Evolutionary conservation across 176 grass and related monocot genomes (phyloP).

Genomic region (Canna indica): DNA sequence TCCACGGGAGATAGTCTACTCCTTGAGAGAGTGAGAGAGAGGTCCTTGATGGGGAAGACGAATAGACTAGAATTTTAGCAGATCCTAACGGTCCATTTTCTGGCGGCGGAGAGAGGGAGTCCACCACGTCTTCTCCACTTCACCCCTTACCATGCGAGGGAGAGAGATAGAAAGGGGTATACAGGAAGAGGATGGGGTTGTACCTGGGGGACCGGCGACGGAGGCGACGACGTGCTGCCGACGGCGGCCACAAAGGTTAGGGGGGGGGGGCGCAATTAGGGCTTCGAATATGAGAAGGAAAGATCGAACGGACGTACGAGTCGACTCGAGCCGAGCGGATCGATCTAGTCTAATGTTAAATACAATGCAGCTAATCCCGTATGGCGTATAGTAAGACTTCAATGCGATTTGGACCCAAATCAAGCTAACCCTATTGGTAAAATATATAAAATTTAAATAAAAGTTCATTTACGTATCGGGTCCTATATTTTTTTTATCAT

Average conservation of each 20-base stretch:
- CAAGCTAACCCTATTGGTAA: too few species aligned
- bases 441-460: too few species aligned
- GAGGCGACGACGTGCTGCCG: not conserved
- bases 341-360: not conserved
- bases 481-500: too few species aligned
- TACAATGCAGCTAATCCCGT: not conserved
- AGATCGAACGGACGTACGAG: not conserved
- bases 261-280: not conserved
- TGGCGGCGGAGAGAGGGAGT: not conserved
- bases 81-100: not conserved
- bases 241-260: not conserved
- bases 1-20: not conserved
- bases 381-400: too few species aligned
- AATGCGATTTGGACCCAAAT: too few species aligned
- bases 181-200: not conserved
- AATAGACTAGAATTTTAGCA: not conserved
- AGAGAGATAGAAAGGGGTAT: not conserved
- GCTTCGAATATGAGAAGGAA: not conserved
- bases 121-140: not conserved
- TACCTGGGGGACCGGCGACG: not conserved
- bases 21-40: not conserved
- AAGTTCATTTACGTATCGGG: too few species aligned
- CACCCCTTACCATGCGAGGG: not conserved
- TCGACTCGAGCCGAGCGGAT: not conserved
- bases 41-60: too few species aligned